These are phyloP conservation scores for Solanum hybrid DNA, from an alignment of 305 asterid species.

Conservation along the genomic window DNA sequence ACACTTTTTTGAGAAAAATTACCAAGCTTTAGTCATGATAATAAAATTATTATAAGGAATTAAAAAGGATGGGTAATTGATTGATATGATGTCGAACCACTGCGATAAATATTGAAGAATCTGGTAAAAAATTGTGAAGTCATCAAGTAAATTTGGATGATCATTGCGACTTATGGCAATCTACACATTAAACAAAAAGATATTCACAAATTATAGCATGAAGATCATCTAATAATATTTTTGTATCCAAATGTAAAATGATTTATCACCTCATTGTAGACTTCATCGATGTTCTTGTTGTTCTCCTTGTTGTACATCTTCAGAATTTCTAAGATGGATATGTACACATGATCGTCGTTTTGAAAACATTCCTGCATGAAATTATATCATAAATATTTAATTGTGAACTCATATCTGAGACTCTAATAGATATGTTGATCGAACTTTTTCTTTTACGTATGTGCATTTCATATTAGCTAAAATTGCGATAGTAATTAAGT, in stretches of 20 bases:
- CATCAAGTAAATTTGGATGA: conserved; percentile 81
- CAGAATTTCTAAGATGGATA: conserved; percentile 66
- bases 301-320: too few relatives aligned
- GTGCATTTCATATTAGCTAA: background rate
- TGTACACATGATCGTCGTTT: conserved; percentile 65
- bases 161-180: conserved; percentile 59
- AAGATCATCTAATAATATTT: background rate
- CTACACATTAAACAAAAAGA: conserved; percentile 23
- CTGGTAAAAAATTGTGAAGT: conserved; percentile 73
- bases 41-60: background rate
- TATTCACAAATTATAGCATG: background rate
- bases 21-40: background rate
- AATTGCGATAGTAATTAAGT: background rate
- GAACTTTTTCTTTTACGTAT: background rate
- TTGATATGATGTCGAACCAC: conserved; percentile 1
- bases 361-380: conserved; percentile 33
- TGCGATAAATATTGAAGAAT: conserved; percentile 43
- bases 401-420: background rate
- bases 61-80: background rate
- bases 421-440: background rate
- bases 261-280: too few relatives aligned
- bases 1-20: background rate
- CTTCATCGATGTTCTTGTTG: too few relatives aligned
- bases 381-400: background rate
- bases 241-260: too few relatives aligned